These are phyloP conservation scores for Fusarium irregulare DNA, from an alignment of 2,329 filamentous ascomycete species.

Conservation along the genomic window DNA sequence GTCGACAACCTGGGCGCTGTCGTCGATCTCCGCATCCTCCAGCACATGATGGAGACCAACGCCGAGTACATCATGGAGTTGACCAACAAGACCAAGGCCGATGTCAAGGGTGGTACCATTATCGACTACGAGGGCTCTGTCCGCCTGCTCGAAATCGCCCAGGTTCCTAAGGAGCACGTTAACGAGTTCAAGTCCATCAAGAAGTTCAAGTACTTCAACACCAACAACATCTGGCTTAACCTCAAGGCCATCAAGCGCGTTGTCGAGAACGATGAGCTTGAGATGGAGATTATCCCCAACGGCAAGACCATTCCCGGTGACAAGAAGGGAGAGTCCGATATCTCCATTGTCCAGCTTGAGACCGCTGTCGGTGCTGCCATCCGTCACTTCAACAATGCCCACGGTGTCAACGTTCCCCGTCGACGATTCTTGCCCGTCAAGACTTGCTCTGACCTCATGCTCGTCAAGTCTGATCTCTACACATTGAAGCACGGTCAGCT, in stretches of 20 bases:
- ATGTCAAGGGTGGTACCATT: slow-evolving; percentile 99
- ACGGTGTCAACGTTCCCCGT: slow-evolving; percentile 98
- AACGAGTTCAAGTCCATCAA: slow-evolving; percentile 99
- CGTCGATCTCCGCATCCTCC: slow-evolving; percentile 95
- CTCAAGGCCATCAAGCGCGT: slow-evolving; percentile 97
- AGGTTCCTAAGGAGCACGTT: slow-evolving; percentile 99
- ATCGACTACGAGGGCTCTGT: slow-evolving; percentile 99
- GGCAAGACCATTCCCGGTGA: slow-evolving; percentile 98
- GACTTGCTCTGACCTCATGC: slow-evolving; percentile 99
- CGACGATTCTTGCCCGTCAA: slow-evolving; percentile 99
- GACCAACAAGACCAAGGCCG: slow-evolving; percentile 99
- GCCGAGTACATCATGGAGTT: slow-evolving; percentile 99
- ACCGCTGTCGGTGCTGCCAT: slow-evolving; percentile 98
- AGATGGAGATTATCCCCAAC: slow-evolving; percentile 99
- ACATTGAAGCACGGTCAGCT: slow-evolving; percentile 98
- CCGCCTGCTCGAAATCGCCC: slow-evolving; percentile 96
- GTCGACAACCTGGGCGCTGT: slow-evolving; percentile 98
- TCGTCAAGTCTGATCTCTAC: slow-evolving; percentile 99
- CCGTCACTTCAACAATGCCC: slow-evolving; percentile 97
- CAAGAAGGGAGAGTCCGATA: slow-evolving; percentile 99
- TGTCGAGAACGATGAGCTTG: slow-evolving; percentile 96
- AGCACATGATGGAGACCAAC: slow-evolving; percentile 99
- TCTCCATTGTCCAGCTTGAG: slow-evolving; percentile 98
- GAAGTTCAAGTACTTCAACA: slow-evolving; percentile 99
- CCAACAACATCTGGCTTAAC: slow-evolving; percentile 99